These are phyloP conservation scores for Magnusiomyces sp. DNA, from an alignment of 1,139 yeast species.

Conservation along the genomic window DNA sequence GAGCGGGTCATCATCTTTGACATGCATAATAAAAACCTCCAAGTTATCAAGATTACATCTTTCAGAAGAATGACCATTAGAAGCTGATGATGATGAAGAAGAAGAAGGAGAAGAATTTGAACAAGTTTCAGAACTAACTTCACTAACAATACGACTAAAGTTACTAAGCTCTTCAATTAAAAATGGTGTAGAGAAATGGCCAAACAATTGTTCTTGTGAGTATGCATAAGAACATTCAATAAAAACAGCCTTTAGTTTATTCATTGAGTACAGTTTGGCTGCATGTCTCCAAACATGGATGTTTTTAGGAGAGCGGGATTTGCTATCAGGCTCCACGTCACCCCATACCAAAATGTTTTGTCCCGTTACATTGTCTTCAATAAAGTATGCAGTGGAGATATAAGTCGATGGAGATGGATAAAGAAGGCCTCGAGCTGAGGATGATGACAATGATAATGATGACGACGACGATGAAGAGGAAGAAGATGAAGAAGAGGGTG, in stretches of 20 bases:
- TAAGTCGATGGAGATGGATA: conserved; percentile 25
- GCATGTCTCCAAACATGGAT: conserved; percentile 48
- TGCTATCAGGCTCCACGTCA: conserved; percentile 64
- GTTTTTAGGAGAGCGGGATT: conserved; percentile 40
- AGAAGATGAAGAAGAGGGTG: background rate
- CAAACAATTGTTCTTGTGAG: conserved; percentile 49
- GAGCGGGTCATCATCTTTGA: conserved; percentile 43
- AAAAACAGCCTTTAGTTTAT: conserved; percentile 45
- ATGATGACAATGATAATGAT: background rate
- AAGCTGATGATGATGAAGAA: too few species aligned
- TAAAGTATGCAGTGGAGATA: conserved; percentile 45
- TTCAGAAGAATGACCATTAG: too few species aligned
- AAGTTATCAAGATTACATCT: conserved; percentile 35
- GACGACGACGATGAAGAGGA: background rate
- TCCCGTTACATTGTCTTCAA: conserved; percentile 33
- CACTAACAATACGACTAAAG: too few species aligned
- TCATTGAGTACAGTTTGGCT: conserved; percentile 38
- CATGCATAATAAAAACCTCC: conserved; percentile 58
- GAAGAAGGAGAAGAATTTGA: too few species aligned
- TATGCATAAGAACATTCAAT: conserved; percentile 69
- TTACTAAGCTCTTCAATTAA: conserved; percentile 55
- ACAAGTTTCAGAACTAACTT: too few species aligned
- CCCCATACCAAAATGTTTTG: conserved; percentile 59
- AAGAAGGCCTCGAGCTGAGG: background rate
- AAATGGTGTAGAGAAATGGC: conserved; percentile 67